Evolutionary conservation across 805 yeast genomes (phyloP).

Genomic region (Yarrowia hollandica): DNA sequence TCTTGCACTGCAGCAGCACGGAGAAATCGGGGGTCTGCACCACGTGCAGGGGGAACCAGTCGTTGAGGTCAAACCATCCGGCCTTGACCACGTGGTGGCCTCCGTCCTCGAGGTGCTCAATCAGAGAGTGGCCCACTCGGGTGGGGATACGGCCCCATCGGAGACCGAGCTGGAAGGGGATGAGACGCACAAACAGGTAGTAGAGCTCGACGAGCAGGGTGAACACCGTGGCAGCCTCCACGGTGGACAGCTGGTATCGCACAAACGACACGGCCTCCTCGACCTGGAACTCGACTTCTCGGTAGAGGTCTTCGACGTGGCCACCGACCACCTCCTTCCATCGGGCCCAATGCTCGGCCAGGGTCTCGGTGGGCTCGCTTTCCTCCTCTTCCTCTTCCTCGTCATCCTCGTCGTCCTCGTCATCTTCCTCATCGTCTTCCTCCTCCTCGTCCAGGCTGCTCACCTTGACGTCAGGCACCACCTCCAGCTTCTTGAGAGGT

Average conservation of each 20-base stretch:
- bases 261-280: slow-evolving; percentile 29
- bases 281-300: slow-evolving; percentile 25
- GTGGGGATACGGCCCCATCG: slow-evolving; percentile 29
- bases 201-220: slow-evolving; percentile 2
- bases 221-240: slow-evolving; percentile 16
- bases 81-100: slow-evolving; percentile 19
- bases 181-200: slow-evolving; percentile 10
- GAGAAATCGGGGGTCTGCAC: slow-evolving; percentile 32
- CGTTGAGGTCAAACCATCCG: slow-evolving; percentile 28
- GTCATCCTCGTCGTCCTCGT: slow-evolving; percentile 33
- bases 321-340: slow-evolving; percentile 36
- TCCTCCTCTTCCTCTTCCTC: slow-evolving; percentile 35
- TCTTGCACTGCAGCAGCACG: slow-evolving; percentile 27
- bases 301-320: slow-evolving; percentile 34
- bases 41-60: slow-evolving; percentile 27
- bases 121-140: slow-evolving; percentile 26
- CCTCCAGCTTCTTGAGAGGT: background rate
- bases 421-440: slow-evolving; percentile 31
- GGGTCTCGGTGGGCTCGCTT: slow-evolving; percentile 32
- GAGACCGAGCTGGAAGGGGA: slow-evolving; percentile 29
- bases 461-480: background rate
- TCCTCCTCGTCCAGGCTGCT: slow-evolving; percentile 23
- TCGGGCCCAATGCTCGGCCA: slow-evolving; percentile 33
- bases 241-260: slow-evolving; percentile 22
- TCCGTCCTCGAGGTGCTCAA: slow-evolving; percentile 23